Evolutionary conservation across 2,329 filamentous ascomycete genomes (phyloP).

Genomic region (Daldinia sp.): DNA sequence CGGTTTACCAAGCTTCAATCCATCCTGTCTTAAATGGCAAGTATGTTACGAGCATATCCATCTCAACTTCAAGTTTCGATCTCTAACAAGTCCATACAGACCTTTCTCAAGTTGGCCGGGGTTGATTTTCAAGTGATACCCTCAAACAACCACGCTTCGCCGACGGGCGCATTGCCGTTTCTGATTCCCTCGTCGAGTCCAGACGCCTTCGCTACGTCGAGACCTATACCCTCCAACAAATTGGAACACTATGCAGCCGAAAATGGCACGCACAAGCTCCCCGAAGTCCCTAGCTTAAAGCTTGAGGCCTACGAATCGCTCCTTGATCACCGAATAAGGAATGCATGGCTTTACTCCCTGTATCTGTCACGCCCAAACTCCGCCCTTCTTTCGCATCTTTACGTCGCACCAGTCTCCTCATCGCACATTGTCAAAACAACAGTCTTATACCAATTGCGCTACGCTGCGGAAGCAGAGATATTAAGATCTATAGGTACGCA

Average conservation of each 20-base stretch:
- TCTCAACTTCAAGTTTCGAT: neutral
- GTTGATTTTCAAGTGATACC: conserved; percentile 72
- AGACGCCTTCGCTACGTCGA: conserved; percentile 45
- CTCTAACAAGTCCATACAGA: conserved; percentile 57
- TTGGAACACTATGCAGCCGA: conserved; percentile 74
- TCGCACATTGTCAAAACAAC: conserved; percentile 69
- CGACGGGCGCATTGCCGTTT: conserved; percentile 87
- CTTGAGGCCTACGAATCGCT: conserved; percentile 82
- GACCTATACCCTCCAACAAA: conserved; percentile 68
- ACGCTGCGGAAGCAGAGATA: conserved; percentile 78
- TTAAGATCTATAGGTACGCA: conserved; percentile 60
- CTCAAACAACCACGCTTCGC: conserved; percentile 93
- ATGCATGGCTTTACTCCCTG: conserved; percentile 86
- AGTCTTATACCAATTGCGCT: conserved; percentile 71
- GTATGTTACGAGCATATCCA: conserved; percentile 53
- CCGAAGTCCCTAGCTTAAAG: conserved; percentile 62
- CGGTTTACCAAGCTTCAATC: conserved; percentile 83
- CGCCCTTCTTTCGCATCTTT: conserved; percentile 72
- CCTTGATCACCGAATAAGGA: conserved; percentile 78
- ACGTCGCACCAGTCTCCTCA: conserved; percentile 70
- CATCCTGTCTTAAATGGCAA: conserved; percentile 96
- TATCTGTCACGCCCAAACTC: conserved; percentile 79
- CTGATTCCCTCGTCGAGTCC: conserved; percentile 66
- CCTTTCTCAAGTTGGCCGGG: conserved; percentile 80
- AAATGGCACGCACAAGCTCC: conserved; percentile 51